A percentile compares a stretch with the other conserved stretches of the same genome.
Conservation (phyloP, 495 filamentous ascomycete genomes). For the Xylaria intraflava region DNA sequence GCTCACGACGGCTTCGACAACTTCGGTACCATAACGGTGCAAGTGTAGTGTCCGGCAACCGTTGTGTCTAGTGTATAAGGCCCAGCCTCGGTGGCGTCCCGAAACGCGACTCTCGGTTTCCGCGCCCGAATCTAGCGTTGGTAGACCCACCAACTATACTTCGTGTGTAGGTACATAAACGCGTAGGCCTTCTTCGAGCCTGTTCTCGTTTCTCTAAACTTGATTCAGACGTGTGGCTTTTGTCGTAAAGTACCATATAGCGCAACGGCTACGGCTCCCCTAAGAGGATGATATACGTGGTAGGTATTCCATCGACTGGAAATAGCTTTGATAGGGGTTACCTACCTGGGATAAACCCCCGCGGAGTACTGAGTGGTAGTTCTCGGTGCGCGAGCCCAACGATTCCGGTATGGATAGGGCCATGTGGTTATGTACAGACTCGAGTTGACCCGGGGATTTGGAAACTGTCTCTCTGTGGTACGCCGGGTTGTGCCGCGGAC, state of each 20-base stretch:
- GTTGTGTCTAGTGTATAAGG: neutral
- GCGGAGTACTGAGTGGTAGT: too few relatives aligned
- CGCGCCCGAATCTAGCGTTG: constrained; percentile 6
- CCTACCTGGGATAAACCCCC: too few relatives aligned
- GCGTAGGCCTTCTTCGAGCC: constrained; percentile 27
- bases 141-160: constrained; percentile 21
- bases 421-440: neutral
- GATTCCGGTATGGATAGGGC: too few relatives aligned
- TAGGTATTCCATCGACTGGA: neutral
- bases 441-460: neutral
- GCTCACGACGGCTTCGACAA: constrained; percentile 11
- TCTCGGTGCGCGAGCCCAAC: too few relatives aligned
- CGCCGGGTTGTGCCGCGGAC: neutral
- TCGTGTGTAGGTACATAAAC: too few relatives aligned
- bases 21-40: constrained; percentile 7
- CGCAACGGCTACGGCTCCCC: constrained; percentile 3
- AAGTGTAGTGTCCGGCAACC: constrained; percentile 3
- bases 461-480: neutral
- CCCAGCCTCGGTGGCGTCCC: constrained; percentile 3
- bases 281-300: neutral
- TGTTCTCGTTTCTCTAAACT: constrained; percentile 28
- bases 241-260: constrained; percentile 8
- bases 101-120: neutral
- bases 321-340: neutral
- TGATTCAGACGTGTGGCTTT: constrained; percentile 22